phyloP scores from a whole-genome alignment of 2,329 filamentous ascomycete species.

The Cryphonectria radicalis region DNA sequence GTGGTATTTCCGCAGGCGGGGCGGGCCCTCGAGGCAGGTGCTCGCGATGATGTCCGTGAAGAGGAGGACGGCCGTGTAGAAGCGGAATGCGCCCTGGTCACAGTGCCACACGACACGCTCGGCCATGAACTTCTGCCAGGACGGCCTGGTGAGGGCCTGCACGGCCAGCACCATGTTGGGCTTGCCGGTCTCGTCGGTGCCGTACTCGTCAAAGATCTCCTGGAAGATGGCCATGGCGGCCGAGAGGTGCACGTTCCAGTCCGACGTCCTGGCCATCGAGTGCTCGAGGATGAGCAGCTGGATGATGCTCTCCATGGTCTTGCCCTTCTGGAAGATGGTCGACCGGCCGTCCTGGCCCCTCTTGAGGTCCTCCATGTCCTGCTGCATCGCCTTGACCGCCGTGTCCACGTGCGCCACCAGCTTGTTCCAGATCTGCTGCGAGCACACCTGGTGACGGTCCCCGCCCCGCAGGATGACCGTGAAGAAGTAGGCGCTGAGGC shows the following conservation, averaged over 20 bases:
- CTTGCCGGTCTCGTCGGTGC: constrained; percentile 40
- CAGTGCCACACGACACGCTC: constrained; percentile 46
- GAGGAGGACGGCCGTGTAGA: constrained; percentile 51
- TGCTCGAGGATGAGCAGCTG: constrained; percentile 60
- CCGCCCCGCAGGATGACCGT: constrained; percentile 47
- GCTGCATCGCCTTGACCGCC: constrained; percentile 59
- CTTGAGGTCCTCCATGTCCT: constrained; percentile 50
- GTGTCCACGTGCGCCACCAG: constrained; percentile 51
- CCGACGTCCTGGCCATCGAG: constrained; percentile 48
- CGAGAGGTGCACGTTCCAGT: constrained; percentile 55
- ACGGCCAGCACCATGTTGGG: constrained; percentile 26
- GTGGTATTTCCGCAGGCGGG: constrained; percentile 50
- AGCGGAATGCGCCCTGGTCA: constrained; percentile 52
- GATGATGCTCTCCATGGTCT: constrained; percentile 53
- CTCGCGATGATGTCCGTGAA: constrained; percentile 56
- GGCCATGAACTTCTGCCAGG: constrained; percentile 37
- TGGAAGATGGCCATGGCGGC: constrained; percentile 55
- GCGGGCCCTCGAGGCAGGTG: constrained; percentile 48
- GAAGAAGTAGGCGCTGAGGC: constrained; percentile 62
- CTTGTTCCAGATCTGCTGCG: constrained; percentile 42
- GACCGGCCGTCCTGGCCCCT: constrained; percentile 17
- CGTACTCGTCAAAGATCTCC: constrained; percentile 47
- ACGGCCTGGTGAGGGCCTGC: constrained; percentile 38
- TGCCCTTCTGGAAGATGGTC: constrained; percentile 27
- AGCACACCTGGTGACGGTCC: constrained; percentile 41